Evolutionary conservation across 768 basidiomycete species (phyloP).

Genomic region (Lanmaoa rubissima): DNA sequence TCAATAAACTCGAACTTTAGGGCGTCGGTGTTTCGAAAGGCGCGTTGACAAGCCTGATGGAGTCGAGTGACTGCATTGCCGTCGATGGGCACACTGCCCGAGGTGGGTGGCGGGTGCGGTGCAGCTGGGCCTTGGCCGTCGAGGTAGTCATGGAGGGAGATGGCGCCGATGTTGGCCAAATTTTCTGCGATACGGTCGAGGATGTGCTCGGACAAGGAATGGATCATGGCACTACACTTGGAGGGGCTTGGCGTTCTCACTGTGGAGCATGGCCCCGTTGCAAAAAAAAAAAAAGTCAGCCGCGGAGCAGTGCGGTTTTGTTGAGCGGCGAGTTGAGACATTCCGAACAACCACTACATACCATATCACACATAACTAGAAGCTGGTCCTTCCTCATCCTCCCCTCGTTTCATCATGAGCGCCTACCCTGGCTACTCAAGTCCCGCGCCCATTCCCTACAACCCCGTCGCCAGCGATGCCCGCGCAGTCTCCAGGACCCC

Average conservation of each 20-base stretch:
- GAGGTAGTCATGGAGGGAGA: slow-evolving; percentile 30
- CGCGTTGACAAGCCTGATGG: slow-evolving; percentile 42
- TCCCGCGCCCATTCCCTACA: slow-evolving; percentile 7
- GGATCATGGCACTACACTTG: too few species aligned
- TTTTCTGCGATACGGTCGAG: slow-evolving; percentile 26
- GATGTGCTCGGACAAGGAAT: neutral
- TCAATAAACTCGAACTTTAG: slow-evolving; percentile 51
- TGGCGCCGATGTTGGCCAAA: slow-evolving; percentile 26
- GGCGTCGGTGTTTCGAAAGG: slow-evolving; percentile 40
- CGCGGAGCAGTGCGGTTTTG: too few species aligned
- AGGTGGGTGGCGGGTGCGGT: neutral
- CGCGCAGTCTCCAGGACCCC: slow-evolving; percentile 44
- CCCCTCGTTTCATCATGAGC: slow-evolving; percentile 12
- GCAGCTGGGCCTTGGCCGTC: neutral
- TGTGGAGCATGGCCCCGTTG: too few species aligned
- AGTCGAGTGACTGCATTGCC: slow-evolving; percentile 34
- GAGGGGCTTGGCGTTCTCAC: too few species aligned
- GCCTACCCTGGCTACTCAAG: slow-evolving; percentile 6
- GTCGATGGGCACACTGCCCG: neutral
- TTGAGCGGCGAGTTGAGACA: too few species aligned
- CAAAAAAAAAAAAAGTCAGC: too few species aligned
- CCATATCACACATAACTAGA: neutral
- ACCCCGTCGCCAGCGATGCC: slow-evolving; percentile 14
- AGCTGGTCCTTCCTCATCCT: neutral
- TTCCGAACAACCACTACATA: neutral